A percentile compares a stretch with the other conserved stretches of the same genome.
phyloP scores from a whole-genome alignment of 345 rosid genomes.

The Bretschneidera sinensis region DNA sequence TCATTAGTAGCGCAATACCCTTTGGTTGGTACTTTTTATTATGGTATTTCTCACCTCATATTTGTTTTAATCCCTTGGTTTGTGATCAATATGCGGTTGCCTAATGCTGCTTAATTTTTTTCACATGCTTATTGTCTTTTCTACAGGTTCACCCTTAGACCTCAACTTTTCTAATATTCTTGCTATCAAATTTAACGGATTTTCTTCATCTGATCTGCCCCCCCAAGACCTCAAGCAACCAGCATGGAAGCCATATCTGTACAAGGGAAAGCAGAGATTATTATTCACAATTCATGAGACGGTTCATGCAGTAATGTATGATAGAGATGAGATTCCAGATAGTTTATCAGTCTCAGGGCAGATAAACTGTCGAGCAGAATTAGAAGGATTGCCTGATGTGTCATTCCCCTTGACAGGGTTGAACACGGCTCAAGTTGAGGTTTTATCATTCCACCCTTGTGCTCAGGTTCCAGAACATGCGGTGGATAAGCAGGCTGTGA shows the following conservation, averaged over 20 bases:
- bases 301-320: conserved; percentile 77
- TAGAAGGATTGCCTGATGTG: conserved; percentile 92
- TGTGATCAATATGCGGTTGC: conserved; percentile 11
- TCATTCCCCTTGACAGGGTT: conserved; percentile 76
- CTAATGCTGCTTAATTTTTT: conserved; percentile 6
- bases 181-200: conserved; percentile 66
- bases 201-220: conserved; percentile 73
- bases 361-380: conserved; percentile 85
- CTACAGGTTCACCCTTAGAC: conserved; percentile 80
- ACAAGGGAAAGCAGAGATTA: conserved; percentile 80
- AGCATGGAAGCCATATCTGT: conserved; percentile 92
- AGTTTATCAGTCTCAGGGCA: conserved; percentile 78
- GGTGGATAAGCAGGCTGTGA: conserved; percentile 69
- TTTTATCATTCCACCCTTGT: conserved; percentile 81
- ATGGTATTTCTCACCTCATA: conserved; percentile 23
- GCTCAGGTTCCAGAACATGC: conserved; percentile 92
- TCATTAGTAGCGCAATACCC: conserved; percentile 77
- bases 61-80: conserved; percentile 20
- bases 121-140: conserved; percentile 12
- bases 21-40: conserved; percentile 66
- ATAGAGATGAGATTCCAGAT: conserved; percentile 88
- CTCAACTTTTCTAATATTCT: conserved; percentile 60
- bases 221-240: conserved; percentile 84
- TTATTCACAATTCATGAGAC: conserved; percentile 78
- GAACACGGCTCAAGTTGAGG: conserved; percentile 56